phyloP scores from a whole-genome alignment of 306 rosid species.

The Prunus fruticosa region DNA sequence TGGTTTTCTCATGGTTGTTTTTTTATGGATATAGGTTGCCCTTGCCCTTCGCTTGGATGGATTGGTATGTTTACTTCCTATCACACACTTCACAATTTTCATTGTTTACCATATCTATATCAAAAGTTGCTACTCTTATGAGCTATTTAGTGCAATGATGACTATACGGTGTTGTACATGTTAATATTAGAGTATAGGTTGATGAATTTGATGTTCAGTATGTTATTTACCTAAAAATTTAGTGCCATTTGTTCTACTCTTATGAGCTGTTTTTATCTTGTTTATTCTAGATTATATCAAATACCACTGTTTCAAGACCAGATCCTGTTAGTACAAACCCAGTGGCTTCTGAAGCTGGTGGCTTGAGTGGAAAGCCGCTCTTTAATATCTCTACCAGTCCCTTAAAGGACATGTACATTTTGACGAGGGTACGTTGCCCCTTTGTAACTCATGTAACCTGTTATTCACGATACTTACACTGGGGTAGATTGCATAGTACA shows the following conservation, averaged over 20 bases:
- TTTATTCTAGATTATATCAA: constrained; percentile 69
- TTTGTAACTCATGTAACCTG: constrained; percentile 5
- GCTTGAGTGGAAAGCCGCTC: constrained; percentile 98
- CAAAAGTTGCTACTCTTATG: too few relatives aligned
- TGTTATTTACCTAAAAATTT: background rate
- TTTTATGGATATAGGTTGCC: constrained; percentile 65
- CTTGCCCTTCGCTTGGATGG: constrained; percentile 90
- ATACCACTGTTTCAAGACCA: constrained; percentile 95
- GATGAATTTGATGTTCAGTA: background rate
- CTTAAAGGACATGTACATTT: constrained; percentile 79
- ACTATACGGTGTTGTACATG: background rate
- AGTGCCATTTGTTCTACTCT: background rate
- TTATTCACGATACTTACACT: background rate
- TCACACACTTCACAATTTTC: constrained; percentile 13
- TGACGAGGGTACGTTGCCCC: constrained; percentile 74
- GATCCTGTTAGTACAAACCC: constrained; percentile 49
- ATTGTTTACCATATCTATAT: background rate
- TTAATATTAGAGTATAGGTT: background rate
- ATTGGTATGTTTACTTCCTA: constrained; percentile 53
- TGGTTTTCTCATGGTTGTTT: constrained; percentile 29
- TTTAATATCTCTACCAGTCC: constrained; percentile 63
- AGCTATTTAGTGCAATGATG: background rate
- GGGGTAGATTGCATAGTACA: background rate
- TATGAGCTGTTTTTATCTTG: background rate
- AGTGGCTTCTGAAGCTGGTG: constrained; percentile 77